phyloP scores from a whole-genome alignment of 2,329 filamentous ascomycete species.

The Cryphonectria japonica region DNA sequence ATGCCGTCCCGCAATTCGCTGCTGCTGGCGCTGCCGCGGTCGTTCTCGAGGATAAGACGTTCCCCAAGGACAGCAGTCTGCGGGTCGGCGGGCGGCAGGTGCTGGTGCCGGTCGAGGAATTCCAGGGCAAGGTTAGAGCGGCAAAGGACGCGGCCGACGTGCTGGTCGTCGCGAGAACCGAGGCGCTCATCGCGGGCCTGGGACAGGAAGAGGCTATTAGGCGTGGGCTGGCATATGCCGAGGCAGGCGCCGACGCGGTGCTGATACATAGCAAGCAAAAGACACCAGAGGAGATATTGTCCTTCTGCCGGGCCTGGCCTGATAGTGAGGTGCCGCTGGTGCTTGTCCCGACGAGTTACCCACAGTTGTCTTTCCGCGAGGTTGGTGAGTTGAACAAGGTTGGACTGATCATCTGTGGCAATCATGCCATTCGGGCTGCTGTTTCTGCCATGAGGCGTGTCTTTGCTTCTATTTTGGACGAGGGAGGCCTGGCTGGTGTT shows the following conservation, averaged over 20 bases:
- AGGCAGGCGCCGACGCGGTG: slow-evolving; percentile 49
- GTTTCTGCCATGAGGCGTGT: background rate
- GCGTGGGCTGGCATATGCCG: slow-evolving; percentile 45
- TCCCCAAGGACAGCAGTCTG: slow-evolving; percentile 47
- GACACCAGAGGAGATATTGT: slow-evolving; percentile 6
- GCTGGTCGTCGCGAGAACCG: slow-evolving; percentile 50
- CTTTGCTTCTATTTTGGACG: background rate
- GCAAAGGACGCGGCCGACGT: slow-evolving; percentile 52
- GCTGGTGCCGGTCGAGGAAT: slow-evolving; percentile 46
- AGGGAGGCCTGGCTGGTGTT: slow-evolving; percentile 6
- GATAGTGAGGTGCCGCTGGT: background rate
- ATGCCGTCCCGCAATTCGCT: slow-evolving; percentile 50
- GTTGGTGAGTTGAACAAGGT: slow-evolving; percentile 9
- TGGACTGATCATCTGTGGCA: slow-evolving; percentile 7
- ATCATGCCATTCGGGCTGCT: slow-evolving; percentile 4
- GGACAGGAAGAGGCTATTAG: slow-evolving; percentile 48
- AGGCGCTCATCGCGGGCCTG: slow-evolving; percentile 43
- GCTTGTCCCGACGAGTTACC: slow-evolving; percentile 7
- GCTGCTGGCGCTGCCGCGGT: slow-evolving; percentile 44
- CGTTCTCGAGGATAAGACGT: slow-evolving; percentile 53
- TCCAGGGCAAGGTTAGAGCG: slow-evolving; percentile 50
- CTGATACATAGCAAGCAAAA: slow-evolving; percentile 35
- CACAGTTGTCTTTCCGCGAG: background rate
- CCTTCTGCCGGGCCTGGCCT: slow-evolving; percentile 8
- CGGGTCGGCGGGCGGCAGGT: slow-evolving; percentile 52